A percentile compares a stretch with the other conserved stretches of the same genome.
phyloP scores from a whole-genome alignment of 768 basidiomycete genomes.

The Tylopilus vinaceipallidus region DNA sequence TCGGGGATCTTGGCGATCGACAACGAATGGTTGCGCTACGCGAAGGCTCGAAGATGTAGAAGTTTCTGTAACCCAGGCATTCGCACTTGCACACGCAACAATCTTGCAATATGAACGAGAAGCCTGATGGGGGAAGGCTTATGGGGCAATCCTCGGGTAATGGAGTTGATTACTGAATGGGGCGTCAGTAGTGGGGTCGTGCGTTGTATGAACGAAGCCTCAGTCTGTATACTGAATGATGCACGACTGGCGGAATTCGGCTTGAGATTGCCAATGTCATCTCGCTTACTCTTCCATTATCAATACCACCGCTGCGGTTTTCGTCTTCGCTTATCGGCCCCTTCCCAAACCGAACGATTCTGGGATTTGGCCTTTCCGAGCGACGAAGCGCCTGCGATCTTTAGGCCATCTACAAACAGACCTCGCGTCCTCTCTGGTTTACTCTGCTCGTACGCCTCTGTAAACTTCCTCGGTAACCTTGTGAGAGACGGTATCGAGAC shows the following conservation, averaged over 20 bases:
- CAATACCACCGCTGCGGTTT: conserved; percentile 21
- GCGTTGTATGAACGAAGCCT: too few relatives aligned
- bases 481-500: conserved; percentile 18
- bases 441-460: conserved; percentile 20
- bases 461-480: conserved; percentile 23
- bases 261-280: not conserved
- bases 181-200: too few relatives aligned
- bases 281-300: not conserved
- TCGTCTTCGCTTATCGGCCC: conserved; percentile 8
- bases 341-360: conserved; percentile 28
- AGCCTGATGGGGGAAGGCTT: too few relatives aligned
- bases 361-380: conserved; percentile 23
- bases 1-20: too few relatives aligned
- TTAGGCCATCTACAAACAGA: conserved; percentile 22
- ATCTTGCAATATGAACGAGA: too few relatives aligned
- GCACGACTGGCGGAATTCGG: too few relatives aligned
- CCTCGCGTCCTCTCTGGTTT: conserved; percentile 16
- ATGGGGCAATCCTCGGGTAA: too few relatives aligned
- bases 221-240: too few relatives aligned
- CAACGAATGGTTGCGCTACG: too few relatives aligned
- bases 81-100: too few relatives aligned
- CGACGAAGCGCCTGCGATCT: conserved; percentile 10
- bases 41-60: not conserved
- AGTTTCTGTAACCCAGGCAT: too few relatives aligned
- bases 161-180: too few relatives aligned